A percentile compares a stretch with the other conserved stretches of the same genome.
phyloP scores from a whole-genome alignment of 2,329 filamentous ascomycete species.

The Didymella glomerata region DNA sequence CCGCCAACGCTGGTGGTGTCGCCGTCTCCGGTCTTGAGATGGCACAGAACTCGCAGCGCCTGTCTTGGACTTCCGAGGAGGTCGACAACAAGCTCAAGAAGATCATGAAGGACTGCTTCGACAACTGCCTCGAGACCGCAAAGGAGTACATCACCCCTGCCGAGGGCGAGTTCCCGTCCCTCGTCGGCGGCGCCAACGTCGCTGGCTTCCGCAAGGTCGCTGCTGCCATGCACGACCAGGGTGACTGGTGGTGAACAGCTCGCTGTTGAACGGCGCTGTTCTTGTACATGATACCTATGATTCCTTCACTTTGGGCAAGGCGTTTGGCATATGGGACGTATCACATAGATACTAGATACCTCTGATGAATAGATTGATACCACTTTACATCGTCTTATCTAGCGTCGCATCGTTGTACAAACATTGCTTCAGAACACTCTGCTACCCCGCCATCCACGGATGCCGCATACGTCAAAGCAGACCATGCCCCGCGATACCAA shows the following conservation, averaged over 20 bases:
- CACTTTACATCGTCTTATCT: slow-evolving; percentile 5
- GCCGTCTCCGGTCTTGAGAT: slow-evolving; percentile 98
- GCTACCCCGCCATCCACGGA: slow-evolving; percentile 2
- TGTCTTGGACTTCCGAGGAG: slow-evolving; percentile 87
- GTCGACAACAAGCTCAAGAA: slow-evolving; percentile 89
- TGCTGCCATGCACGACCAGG: slow-evolving; percentile 92
- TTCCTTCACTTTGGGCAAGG: slow-evolving; percentile 30
- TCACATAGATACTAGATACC: slow-evolving; percentile 35
- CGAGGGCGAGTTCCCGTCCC: slow-evolving; percentile 85
- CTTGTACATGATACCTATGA: slow-evolving; percentile 41
- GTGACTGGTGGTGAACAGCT: slow-evolving; percentile 77
- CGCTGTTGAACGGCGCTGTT: slow-evolving; percentile 20
- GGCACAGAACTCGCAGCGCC: slow-evolving; percentile 93
- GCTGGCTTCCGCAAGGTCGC: slow-evolving; percentile 97
- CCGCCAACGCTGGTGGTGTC: slow-evolving; percentile 96
- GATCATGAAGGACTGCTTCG: slow-evolving; percentile 96
- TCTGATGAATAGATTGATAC: slow-evolving; percentile 29
- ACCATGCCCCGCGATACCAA: slow-evolving; percentile 7
- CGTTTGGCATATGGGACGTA: slow-evolving; percentile 28
- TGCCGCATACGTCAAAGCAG: slow-evolving; percentile 6
- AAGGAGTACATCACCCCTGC: slow-evolving; percentile 82
- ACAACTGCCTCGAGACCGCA: slow-evolving; percentile 86
- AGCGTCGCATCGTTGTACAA: not conserved
- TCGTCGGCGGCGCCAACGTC: slow-evolving; percentile 96
- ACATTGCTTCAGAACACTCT: not conserved